These are phyloP conservation scores for Mariannaea sp. DNA, from an alignment of 2,329 filamentous ascomycete species.

Conservation along the genomic window DNA sequence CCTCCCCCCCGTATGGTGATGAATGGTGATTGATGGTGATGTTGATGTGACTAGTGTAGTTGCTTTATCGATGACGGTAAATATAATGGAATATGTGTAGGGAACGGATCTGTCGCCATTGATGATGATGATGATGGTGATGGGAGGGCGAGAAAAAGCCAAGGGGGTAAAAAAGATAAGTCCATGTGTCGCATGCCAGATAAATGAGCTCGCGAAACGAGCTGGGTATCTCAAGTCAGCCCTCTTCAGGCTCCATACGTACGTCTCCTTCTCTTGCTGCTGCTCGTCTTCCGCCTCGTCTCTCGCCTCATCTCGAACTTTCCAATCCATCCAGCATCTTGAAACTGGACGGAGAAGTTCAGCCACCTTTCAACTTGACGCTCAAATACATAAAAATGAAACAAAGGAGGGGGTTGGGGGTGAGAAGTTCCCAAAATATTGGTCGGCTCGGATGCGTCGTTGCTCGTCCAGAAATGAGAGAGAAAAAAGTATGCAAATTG, in stretches of 20 bases:
- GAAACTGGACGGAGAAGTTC: constrained; percentile 19
- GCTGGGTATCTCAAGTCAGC: constrained; percentile 48
- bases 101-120: background rate
- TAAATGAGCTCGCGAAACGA: constrained; percentile 44
- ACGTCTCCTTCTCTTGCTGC: constrained; percentile 27
- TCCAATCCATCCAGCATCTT: constrained; percentile 9
- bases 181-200: constrained; percentile 41
- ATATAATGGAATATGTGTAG: constrained; percentile 4
- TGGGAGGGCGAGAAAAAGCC: constrained; percentile 27
- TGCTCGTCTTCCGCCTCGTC: background rate
- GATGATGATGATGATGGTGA: constrained; percentile 1
- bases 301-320: background rate
- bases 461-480: constrained; percentile 34
- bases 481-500: constrained; percentile 25
- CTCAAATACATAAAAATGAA: constrained; percentile 24
- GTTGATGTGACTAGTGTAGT: constrained; percentile 4
- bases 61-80: background rate
- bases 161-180: constrained; percentile 32
- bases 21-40: background rate
- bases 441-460: constrained; percentile 33
- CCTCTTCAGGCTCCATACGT: constrained; percentile 33
- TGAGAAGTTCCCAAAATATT: constrained; percentile 24
- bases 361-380: constrained; percentile 23
- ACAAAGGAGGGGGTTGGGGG: constrained; percentile 4
- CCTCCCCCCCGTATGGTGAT: constrained; percentile 1